Evolutionary conservation across 106 monocot species (phyloP).

Genomic region (Gastrodia elata): DNA sequence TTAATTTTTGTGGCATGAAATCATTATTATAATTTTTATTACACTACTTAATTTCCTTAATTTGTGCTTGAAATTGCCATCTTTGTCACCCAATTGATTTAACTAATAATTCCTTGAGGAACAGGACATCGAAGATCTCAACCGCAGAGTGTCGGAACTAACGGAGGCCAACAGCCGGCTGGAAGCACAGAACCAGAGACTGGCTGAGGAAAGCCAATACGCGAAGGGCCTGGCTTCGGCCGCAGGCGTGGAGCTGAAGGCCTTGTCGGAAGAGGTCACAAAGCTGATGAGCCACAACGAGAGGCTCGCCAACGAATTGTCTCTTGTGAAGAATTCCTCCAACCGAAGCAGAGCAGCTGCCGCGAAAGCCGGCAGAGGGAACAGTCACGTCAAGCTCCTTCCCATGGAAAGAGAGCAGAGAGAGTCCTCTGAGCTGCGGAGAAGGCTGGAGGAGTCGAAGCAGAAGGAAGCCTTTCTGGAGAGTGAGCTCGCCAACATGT

Average conservation of each 20-base stretch:
- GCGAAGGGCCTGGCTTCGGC: conserved; percentile 93
- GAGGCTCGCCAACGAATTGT: conserved; percentile 46
- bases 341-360: conserved; percentile 30
- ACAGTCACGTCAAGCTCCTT: conserved; percentile 26
- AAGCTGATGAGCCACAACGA: conserved; percentile 95
- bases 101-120: conserved; percentile 28
- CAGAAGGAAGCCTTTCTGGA: conserved; percentile 71
- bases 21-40: no score
- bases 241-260: conserved; percentile 85
- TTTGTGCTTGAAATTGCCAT: no score
- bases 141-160: conserved; percentile 42
- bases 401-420: conserved; percentile 60
- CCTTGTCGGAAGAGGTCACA: conserved; percentile 86
- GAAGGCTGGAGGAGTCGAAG: conserved; percentile 66
- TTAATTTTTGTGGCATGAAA: no score
- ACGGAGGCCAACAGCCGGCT: conserved; percentile 51
- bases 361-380: conserved; percentile 29
- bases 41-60: no score
- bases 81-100: no score
- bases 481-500: conserved; percentile 90
- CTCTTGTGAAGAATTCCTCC: conserved; percentile 28
- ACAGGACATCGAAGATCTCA: conserved; percentile 61
- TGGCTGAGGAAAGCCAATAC: conserved; percentile 77
- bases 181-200: conserved; percentile 69
- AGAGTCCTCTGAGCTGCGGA: conserved; percentile 57